Evolutionary conservation across 2,329 filamentous ascomycete species (phyloP), one percentile per base, ranked within the genome.

Genomic region (Huntiella moniliformis): DNA sequence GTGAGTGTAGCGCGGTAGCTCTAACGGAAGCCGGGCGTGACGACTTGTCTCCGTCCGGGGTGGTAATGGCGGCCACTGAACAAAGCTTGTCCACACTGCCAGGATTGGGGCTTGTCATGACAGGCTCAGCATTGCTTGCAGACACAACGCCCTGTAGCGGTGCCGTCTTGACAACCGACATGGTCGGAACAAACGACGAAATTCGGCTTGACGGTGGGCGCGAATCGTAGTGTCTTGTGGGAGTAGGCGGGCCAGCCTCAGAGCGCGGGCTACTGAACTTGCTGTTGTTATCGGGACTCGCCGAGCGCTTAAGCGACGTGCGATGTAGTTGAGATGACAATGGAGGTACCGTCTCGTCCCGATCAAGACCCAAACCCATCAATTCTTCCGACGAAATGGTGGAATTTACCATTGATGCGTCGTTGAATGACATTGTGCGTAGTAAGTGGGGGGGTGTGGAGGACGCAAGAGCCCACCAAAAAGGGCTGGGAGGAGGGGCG

Each of bases 261-360:
- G 32, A 41, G 17, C 42, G 34, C 17, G 17, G 42, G 10, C 37
- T 22, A 31, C 42, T 49, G 17, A 34, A 45, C 28, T 31, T 38
- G n/a, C 42, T 33, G 22, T 49, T 49, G 38, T 37, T 45, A 38
- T 35, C 18, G 8, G 47, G 47, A 17, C 47, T 49, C 11, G 38
- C 32, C 11, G 42, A 42, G 15, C 47, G 42, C 34, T 49, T 49
- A 12, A 45, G 38, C n/a, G 35, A 38, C 4, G 42, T 32, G 16
- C 38, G 38, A 31, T 45, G 42, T 36, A 34, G 42, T 15, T 22
- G 42, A 12, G 42, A 37, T 5, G 47, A 43, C 12, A 43, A 49
- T 13, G 42, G 42, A 5, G 42, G 38, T 11, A 44, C 22, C 22
- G 22, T 28, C 22, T 28, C 22, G 22, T 28, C 22, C 22, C 22